These are phyloP conservation scores for Xylariaceae sp. DNA, from an alignment of 2,329 filamentous ascomycete genomes.

Conservation along the genomic window DNA sequence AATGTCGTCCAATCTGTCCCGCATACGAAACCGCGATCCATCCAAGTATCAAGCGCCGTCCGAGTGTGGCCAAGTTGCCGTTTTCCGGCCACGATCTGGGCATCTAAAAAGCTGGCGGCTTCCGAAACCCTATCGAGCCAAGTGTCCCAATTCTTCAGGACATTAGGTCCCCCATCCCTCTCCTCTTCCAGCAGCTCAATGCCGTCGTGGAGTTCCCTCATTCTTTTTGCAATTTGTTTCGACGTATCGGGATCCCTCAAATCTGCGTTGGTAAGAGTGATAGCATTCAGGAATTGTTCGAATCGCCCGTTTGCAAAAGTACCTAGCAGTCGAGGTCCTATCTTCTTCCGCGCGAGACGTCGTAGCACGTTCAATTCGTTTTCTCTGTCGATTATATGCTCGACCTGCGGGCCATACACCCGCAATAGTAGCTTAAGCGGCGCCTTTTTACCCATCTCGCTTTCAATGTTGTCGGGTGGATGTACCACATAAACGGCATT, in stretches of 20 bases:
- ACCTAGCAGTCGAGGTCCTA: conserved; percentile 85
- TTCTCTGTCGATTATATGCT: conserved; percentile 92
- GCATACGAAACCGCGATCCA: conserved; percentile 71
- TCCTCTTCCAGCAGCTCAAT: conserved; percentile 82
- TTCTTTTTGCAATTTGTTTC: conserved; percentile 91
- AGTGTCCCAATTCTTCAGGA: conserved; percentile 93
- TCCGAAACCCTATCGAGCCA: conserved; percentile 71
- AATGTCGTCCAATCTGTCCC: conserved; percentile 82
- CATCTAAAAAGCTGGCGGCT: conserved; percentile 55
- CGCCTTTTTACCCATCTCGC: conserved; percentile 43
- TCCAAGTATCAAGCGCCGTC: conserved; percentile 54
- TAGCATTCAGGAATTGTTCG: conserved; percentile 88
- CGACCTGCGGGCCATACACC: conserved; percentile 92
- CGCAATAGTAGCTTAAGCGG: conserved; percentile 76
- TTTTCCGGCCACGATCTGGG: conserved; percentile 53
- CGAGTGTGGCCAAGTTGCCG: conserved; percentile 25
- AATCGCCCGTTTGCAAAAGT: conserved; percentile 95
- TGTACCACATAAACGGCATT: conserved; percentile 96
- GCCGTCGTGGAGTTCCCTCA: conserved; percentile 93
- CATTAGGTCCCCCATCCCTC: conserved; percentile 71
- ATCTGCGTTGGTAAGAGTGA: conserved; percentile 72
- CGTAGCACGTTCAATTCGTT: conserved; percentile 83
- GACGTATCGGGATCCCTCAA: conserved; percentile 80
- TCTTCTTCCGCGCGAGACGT: conserved; percentile 84
- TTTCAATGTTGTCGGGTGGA: conserved; percentile 58